phyloP scores from a whole-genome alignment of 2,329 filamentous ascomycete species.

The Talaromyces sp. region DNA sequence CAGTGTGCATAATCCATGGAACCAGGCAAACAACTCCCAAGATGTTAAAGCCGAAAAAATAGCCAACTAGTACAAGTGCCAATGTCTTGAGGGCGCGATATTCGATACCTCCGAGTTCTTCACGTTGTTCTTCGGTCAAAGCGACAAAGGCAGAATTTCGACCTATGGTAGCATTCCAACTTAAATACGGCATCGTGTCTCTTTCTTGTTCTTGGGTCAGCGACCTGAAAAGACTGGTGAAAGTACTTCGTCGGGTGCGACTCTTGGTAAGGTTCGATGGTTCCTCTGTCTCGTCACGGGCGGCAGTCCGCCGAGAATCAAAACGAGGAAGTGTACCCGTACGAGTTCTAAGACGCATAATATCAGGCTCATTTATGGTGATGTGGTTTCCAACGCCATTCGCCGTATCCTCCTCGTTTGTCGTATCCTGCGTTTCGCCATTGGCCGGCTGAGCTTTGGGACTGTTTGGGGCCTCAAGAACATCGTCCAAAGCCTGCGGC shows the following conservation, averaged over 20 bases:
- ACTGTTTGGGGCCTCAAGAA: slow-evolving; percentile 22
- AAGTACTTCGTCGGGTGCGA: slow-evolving; percentile 24
- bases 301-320: slow-evolving; percentile 30
- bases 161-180: slow-evolving; percentile 86
- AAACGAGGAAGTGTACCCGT: slow-evolving; percentile 34
- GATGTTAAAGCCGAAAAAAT: slow-evolving; percentile 78
- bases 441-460: slow-evolving; percentile 20
- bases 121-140: slow-evolving; percentile 81
- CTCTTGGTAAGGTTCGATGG: slow-evolving; percentile 18
- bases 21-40: slow-evolving; percentile 68
- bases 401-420: slow-evolving; percentile 18
- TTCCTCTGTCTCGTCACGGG: slow-evolving; percentile 25
- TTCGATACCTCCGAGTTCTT: slow-evolving; percentile 93
- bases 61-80: slow-evolving; percentile 68
- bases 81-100: slow-evolving; percentile 88
- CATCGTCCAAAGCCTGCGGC: slow-evolving; percentile 55
- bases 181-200: slow-evolving; percentile 77
- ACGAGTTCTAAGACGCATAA: slow-evolving; percentile 28
- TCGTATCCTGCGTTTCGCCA: slow-evolving; percentile 9
- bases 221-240: slow-evolving; percentile 29
- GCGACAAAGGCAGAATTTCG: slow-evolving; percentile 91
- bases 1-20: slow-evolving; percentile 69
- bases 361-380: slow-evolving; percentile 43
- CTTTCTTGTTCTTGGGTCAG: slow-evolving; percentile 31
- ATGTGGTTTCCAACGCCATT: slow-evolving; percentile 35